These are phyloP conservation scores for Wolfiporia cocos DNA, from an alignment of 1,284 basidiomycete genomes.

Conservation along the genomic window DNA sequence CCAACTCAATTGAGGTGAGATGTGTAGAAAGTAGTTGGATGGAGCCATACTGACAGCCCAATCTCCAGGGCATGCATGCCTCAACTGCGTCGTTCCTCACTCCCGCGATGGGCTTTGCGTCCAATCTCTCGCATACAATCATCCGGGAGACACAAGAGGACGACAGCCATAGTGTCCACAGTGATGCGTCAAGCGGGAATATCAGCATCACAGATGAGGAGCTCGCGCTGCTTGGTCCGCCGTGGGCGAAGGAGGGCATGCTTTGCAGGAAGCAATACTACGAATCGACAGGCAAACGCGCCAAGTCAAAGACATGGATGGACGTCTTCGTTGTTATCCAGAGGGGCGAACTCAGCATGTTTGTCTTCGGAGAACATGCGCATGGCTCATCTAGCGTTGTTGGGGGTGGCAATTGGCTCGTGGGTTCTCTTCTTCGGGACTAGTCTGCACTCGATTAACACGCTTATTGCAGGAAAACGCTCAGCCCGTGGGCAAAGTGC, in stretches of 20 bases:
- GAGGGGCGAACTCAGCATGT: constrained; percentile 92
- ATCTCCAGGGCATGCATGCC: constrained; percentile 29
- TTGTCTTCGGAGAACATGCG: constrained; percentile 76
- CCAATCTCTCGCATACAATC: constrained; percentile 92
- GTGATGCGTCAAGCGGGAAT: constrained; percentile 53
- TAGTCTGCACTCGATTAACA: constrained; percentile 3
- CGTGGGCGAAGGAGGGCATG: constrained; percentile 98
- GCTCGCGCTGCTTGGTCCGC: constrained; percentile 88
- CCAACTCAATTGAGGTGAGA: constrained; percentile 78
- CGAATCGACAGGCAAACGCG: constrained; percentile 78
- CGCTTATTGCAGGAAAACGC: constrained; percentile 66
- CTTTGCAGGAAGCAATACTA: constrained; percentile 92
- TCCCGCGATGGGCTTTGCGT: constrained; percentile 90
- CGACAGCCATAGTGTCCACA: constrained; percentile 69
- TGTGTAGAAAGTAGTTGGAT: neutral
- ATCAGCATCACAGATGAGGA: constrained; percentile 91
- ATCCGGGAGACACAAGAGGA: constrained; percentile 94
- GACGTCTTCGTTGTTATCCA: constrained; percentile 95
- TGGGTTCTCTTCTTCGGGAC: constrained; percentile 35
- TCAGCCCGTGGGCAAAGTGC: constrained; percentile 71
- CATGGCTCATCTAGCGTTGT: constrained; percentile 56
- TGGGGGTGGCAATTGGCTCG: constrained; percentile 97
- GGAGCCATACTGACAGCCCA: neutral
- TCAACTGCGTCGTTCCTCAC: constrained; percentile 50
- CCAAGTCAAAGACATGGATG: constrained; percentile 84